phyloP scores from a whole-genome alignment of 2,329 filamentous ascomycete genomes.

The Fonsecaea erecta region DNA sequence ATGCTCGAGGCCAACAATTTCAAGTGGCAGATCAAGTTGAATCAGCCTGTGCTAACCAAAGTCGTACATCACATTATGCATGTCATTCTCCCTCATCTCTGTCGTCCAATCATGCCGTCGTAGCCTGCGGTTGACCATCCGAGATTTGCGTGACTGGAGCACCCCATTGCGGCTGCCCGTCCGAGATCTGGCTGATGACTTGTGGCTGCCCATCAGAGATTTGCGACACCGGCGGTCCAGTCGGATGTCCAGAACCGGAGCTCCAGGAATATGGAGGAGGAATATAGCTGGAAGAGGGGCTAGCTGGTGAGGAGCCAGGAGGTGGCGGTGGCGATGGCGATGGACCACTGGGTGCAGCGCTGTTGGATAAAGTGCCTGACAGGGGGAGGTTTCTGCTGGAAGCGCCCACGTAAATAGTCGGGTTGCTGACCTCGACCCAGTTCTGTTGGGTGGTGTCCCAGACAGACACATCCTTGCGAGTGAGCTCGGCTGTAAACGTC shows the following conservation, averaged over 20 bases:
- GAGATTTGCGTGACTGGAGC: constrained; percentile 28
- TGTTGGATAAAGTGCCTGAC: constrained; percentile 43
- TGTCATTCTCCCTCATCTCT: not conserved
- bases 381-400: constrained; percentile 63
- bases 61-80: not conserved
- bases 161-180: constrained; percentile 12
- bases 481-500: constrained; percentile 71
- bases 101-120: constrained; percentile 37
- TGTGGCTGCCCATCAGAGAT: constrained; percentile 43
- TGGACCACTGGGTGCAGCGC: constrained; percentile 8
- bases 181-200: constrained; percentile 27
- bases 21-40: not conserved
- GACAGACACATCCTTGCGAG: constrained; percentile 80
- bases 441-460: constrained; percentile 83
- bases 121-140: constrained; percentile 30
- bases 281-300: constrained; percentile 10
- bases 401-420: constrained; percentile 63
- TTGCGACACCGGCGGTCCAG: constrained; percentile 27
- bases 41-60: not conserved
- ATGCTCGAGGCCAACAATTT: not conserved
- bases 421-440: constrained; percentile 69
- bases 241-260: constrained; percentile 20
- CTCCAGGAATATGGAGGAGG: constrained; percentile 6
- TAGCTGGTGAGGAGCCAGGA: not conserved
- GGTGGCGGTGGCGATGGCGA: constrained; percentile 1